These are phyloP conservation scores for Cyclotella atomus DNA, from an alignment of 108 stramenopile genomes.

Conservation along the genomic window DNA sequence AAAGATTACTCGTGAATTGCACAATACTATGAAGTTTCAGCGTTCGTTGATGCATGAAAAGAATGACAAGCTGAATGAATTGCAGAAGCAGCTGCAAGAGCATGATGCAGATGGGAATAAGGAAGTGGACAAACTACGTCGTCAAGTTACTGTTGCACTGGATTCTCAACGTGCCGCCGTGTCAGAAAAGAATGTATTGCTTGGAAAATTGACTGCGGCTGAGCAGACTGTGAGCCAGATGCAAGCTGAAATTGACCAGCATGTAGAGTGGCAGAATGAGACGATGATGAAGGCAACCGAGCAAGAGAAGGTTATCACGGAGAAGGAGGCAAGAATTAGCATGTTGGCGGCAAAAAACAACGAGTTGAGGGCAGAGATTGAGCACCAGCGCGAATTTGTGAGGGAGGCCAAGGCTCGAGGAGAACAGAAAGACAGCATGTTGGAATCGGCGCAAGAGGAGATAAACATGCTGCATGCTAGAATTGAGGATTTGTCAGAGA, in stretches of 20 bases:
- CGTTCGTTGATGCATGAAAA: slow-evolving; percentile 6
- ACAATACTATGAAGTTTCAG: slow-evolving; percentile 12
- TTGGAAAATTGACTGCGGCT: background rate
- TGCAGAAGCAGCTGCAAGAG: slow-evolving; percentile 6
- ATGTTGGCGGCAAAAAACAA: slow-evolving; percentile 62
- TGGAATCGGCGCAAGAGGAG: slow-evolving; percentile 13
- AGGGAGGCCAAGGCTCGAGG: slow-evolving; percentile 6
- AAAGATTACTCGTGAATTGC: slow-evolving; percentile 6
- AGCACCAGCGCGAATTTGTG: slow-evolving; percentile 19
- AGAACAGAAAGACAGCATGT: slow-evolving; percentile 3
- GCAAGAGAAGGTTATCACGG: background rate
- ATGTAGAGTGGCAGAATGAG: slow-evolving; percentile 7
- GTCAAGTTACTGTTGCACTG: slow-evolving; percentile 3
- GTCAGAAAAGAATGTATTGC: slow-evolving; percentile 4
- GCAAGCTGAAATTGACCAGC: slow-evolving; percentile 5
- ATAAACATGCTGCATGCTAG: background rate
- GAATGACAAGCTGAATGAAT: background rate
- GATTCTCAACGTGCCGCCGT: slow-evolving; percentile 8
- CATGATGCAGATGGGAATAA: background rate
- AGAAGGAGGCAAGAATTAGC: slow-evolving; percentile 33
- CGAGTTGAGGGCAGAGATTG: slow-evolving; percentile 51
- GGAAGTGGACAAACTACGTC: slow-evolving; percentile 3
- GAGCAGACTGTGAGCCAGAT: slow-evolving; percentile 6
- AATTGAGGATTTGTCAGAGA: background rate
- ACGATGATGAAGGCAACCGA: background rate